A percentile compares a stretch with the other conserved stretches of the same genome.
Evolutionary conservation across 139 green algal genomes (phyloP).

Genomic region (Penium margaritaceum): DNA sequence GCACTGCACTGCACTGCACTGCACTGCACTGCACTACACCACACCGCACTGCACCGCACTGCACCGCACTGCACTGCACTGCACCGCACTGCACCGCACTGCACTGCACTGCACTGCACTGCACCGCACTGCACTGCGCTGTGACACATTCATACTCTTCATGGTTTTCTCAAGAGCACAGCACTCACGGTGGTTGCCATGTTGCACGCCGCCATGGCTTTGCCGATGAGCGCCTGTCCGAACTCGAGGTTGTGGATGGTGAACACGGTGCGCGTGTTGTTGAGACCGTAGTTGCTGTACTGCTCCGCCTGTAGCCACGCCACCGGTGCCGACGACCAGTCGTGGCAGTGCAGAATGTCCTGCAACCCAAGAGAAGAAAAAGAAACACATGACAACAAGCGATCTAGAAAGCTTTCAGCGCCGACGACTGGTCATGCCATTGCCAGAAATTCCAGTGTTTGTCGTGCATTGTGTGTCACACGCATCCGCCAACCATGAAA

Average conservation of each 20-base stretch:
- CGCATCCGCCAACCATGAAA: no score
- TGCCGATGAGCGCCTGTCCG: constrained; percentile 67
- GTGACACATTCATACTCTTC: neutral
- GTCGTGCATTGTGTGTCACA: no score
- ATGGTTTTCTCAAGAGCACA: no score
- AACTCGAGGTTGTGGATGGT: constrained; percentile 64
- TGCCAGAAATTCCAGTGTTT: no score
- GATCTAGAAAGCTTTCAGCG: no score
- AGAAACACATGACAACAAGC: no score
- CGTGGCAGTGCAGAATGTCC: constrained; percentile 58
- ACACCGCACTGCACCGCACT: neutral
- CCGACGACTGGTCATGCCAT: no score
- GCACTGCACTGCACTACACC: neutral
- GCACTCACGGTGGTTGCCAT: constrained; percentile 48
- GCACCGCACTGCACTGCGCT: neutral
- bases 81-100: neutral
- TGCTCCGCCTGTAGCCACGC: constrained; percentile 61
- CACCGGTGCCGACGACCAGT: constrained; percentile 53
- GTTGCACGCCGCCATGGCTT: constrained; percentile 47
- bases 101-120: constrained; percentile 2
- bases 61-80: constrained; percentile 7
- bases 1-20: no score
- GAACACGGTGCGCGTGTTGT: constrained; percentile 62
- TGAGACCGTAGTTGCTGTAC: constrained; percentile 81
- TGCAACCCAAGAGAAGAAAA: no score